Evolutionary conservation across 2,329 filamentous ascomycete species (phyloP).

Genomic region (Stachybotrys chartarum): DNA sequence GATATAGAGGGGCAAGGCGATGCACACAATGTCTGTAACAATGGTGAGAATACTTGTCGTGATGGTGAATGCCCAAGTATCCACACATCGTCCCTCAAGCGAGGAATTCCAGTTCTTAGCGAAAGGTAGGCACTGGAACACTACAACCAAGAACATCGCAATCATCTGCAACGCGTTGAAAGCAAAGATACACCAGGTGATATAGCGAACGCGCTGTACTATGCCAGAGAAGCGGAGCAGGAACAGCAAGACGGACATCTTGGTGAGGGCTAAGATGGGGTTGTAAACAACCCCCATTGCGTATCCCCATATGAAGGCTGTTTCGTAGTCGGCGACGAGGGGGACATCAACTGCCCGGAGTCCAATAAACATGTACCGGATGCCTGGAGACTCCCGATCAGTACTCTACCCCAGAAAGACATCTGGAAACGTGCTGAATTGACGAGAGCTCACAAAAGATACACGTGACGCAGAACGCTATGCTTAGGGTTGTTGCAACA

Average conservation of each 20-base stretch:
- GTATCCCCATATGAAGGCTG: not conserved
- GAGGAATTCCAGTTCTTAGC: constrained; percentile 22
- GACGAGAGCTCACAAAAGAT: no score
- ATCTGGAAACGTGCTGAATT: no score
- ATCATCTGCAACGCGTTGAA: constrained; percentile 27
- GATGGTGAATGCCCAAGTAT: constrained; percentile 23
- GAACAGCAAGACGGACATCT: constrained; percentile 37
- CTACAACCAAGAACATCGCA: constrained; percentile 25
- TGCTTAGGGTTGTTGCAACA: no score
- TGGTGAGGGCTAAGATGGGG: constrained; percentile 36
- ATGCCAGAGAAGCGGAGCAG: constrained; percentile 32
- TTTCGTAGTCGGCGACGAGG: not conserved
- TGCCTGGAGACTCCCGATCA: no score
- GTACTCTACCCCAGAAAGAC: no score
- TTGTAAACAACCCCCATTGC: constrained; percentile 27
- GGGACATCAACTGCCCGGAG: not conserved
- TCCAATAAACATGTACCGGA: no score
- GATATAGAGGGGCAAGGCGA: constrained; percentile 31
- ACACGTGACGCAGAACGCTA: no score
- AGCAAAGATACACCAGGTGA: constrained; percentile 17
- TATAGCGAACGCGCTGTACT: constrained; percentile 15
- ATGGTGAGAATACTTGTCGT: constrained; percentile 29
- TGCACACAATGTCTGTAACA: constrained; percentile 30
- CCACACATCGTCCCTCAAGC: constrained; percentile 21
- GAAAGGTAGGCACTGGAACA: constrained; percentile 34